Evolutionary conservation across 2,329 filamentous ascomycete genomes (phyloP).

Genomic region (Xylaria sp.): DNA sequence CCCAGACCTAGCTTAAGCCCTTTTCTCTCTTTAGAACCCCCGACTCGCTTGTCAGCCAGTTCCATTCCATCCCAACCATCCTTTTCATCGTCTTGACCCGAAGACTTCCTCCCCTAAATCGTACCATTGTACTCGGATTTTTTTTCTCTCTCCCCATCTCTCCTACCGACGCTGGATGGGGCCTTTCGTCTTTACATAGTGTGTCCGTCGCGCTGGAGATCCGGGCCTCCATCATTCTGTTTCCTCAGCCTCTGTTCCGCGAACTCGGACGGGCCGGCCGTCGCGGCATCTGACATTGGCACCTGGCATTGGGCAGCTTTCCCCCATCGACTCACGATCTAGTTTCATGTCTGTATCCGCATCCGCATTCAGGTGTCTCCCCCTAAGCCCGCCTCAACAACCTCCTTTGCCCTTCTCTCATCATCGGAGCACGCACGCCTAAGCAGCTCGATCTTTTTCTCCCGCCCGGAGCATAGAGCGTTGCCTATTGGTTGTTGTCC

Average conservation of each 20-base stretch:
- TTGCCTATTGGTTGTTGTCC: constrained; percentile 12
- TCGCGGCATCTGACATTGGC: constrained; percentile 45
- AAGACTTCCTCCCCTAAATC: constrained; percentile 37
- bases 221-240: constrained; percentile 46
- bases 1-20: constrained; percentile 34
- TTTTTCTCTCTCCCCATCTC: constrained; percentile 32
- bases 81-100: constrained; percentile 38
- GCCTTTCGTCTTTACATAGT: constrained; percentile 44
- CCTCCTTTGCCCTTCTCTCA: constrained; percentile 33
- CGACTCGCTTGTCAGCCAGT: constrained; percentile 22
- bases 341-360: constrained; percentile 35
- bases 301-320: constrained; percentile 35
- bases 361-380: constrained; percentile 39
- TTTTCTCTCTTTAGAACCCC: constrained; percentile 36
- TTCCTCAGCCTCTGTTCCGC: constrained; percentile 31
- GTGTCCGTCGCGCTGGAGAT: constrained; percentile 49
- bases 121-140: constrained; percentile 31
- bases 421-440: constrained; percentile 22
- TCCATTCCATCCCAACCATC: constrained; percentile 41
- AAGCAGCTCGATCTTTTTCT: constrained; percentile 24
- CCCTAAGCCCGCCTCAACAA: constrained; percentile 32
- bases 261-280: constrained; percentile 33
- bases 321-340: constrained; percentile 42
- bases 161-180: constrained; percentile 46
- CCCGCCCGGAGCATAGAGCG: constrained; percentile 9